phyloP scores from a whole-genome alignment of 1,139 yeast species.

The Hemisphaericaspora xylofermentans region DNA sequence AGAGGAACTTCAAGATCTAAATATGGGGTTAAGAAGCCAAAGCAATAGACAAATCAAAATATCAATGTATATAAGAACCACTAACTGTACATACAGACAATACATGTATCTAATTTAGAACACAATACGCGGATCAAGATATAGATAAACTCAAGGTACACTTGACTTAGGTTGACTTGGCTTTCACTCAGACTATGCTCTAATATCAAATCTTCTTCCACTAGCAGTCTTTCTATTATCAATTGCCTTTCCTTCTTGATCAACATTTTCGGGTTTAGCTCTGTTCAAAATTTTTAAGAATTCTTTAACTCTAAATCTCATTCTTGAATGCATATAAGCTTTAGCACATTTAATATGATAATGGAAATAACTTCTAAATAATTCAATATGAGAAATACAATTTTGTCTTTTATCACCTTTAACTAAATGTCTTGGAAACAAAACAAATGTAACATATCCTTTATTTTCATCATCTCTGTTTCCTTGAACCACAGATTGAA shows the following conservation, averaged over 20 bases:
- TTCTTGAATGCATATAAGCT: constrained; percentile 97
- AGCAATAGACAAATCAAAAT: constrained; percentile 15
- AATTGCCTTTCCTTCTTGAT: constrained; percentile 58
- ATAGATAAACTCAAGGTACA: no score
- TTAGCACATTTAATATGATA: constrained; percentile 97
- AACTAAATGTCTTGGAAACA: constrained; percentile 71
- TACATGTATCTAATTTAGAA: background rate
- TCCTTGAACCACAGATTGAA: constrained; percentile 40
- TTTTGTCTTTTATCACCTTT: constrained; percentile 73
- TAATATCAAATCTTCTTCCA: constrained; percentile 68
- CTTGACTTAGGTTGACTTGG: background rate
- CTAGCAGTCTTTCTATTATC: constrained; percentile 78
- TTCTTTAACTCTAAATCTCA: constrained; percentile 93
- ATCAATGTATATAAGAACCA: background rate
- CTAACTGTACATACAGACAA: background rate
- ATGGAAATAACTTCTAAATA: constrained; percentile 95
- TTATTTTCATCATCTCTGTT: constrained; percentile 50
- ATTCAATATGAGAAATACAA: constrained; percentile 84
- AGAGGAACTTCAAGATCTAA: constrained; percentile 87
- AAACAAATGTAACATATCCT: constrained; percentile 75
- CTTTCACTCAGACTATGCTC: constrained; percentile 9
- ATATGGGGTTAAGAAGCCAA: constrained; percentile 91
- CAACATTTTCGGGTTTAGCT: constrained; percentile 91
- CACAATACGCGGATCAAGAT: no score
- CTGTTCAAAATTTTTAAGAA: constrained; percentile 93